Base-by-base conservation (phyloP, 768 basidiomycete species). In the Xerocomus potaroensis region DNA sequence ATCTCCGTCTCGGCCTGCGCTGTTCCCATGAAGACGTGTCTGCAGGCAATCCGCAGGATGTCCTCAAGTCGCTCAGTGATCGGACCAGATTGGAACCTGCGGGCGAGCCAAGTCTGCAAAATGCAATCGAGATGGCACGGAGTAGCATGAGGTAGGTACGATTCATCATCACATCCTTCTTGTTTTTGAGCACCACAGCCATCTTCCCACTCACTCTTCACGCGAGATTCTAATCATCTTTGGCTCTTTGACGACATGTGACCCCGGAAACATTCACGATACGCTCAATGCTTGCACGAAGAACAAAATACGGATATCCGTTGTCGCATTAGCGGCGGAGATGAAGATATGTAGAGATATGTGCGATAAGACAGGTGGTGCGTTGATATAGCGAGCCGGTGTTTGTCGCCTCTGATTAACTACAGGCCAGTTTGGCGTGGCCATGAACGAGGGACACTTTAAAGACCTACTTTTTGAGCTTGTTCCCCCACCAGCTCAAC, bases 291-390 rank as follows among this genome's bases (percentile, higher is more conserved):
- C 78, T 3, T 91, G 92, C 54, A 72, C 89, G 45, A 79, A 79
- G 51, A 84, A 83, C 63, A 88, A 84, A 62, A 87, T 96, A 44
- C 87, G 94, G 32, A 86, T 97, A 53, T 93, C 87, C 4, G 80
- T 98, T 43, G 91, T 99, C 30, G 91, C 93, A 1, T 79, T 99
- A 27, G 89, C 94, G 0, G 96, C 96, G 6, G 96, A 98, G 66
- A 95, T 98, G 87, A 97, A 97, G 65, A 90, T 99, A 29, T 97
- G 93, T 60, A 83, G 91, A 30, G 87, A 93, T 37, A 75, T 98
- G 18, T 88, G 87, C 55, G 89, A 91, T 45, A 87, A 89, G 65
- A 94, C 95, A 1, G 90, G 91, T 49, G 96, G 96, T 91, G 53
- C 43, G 52, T 48, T 18, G 36, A 46, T 42, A 35, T 7, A 21